Percentiles rank a stretch among this genome's conserved stretches.
phyloP scores from a whole-genome alignment of 129 eudicot genomes.

The Flaveria robusta region DNA sequence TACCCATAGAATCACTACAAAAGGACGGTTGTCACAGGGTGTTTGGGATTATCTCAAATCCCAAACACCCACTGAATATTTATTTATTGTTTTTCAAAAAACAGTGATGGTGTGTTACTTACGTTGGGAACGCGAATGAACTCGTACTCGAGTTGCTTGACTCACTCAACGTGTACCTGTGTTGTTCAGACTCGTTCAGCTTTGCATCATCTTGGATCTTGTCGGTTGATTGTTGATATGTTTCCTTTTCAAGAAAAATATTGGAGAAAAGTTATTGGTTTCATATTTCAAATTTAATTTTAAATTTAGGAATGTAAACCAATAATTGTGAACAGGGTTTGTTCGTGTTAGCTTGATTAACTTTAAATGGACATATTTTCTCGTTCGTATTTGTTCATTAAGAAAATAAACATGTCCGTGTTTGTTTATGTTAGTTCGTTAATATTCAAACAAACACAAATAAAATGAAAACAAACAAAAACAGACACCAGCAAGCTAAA shows the following conservation, averaged over 20 bases:
- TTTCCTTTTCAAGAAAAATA: constrained; percentile 2
- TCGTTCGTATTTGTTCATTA: too few species aligned
- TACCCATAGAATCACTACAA: constrained; percentile 32
- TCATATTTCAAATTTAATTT: background rate
- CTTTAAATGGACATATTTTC: too few species aligned
- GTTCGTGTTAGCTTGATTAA: too few species aligned
- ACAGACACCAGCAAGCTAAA: too few species aligned
- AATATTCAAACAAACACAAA: too few species aligned
- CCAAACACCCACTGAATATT: background rate
- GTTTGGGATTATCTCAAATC: constrained; percentile 1
- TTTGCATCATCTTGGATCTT: background rate
- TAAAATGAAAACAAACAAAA: too few species aligned
- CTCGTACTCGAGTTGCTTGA: constrained; percentile 61
- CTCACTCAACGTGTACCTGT: constrained; percentile 33
- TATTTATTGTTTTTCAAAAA: background rate
- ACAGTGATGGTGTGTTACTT: constrained; percentile 26
- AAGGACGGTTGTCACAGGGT: constrained; percentile 28
- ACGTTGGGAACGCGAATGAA: constrained; percentile 78
- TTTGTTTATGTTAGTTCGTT: too few species aligned
- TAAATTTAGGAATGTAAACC: too few species aligned
- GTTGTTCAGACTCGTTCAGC: constrained; percentile 29
- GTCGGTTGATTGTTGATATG: background rate
- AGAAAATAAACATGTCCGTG: too few species aligned
- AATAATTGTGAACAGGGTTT: too few species aligned
- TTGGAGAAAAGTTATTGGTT: too few species aligned